phyloP scores from a whole-genome alignment of 2,329 filamentous ascomycete genomes.

The Myriosclerotinia duriaeana region DNA sequence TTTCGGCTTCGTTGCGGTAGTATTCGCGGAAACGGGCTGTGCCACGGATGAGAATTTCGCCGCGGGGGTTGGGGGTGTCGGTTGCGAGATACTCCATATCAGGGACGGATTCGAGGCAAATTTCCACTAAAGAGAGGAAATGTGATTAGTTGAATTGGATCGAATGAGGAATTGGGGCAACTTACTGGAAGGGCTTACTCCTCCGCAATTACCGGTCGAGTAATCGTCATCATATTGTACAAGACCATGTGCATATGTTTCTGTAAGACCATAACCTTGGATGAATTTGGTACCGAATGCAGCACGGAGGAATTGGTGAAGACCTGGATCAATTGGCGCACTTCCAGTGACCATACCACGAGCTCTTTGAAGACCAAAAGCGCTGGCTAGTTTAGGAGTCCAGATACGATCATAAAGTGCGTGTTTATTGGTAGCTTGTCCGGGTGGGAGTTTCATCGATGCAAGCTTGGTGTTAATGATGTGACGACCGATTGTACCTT shows the following conservation, averaged over 20 bases:
- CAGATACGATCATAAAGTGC: slow-evolving; percentile 82
- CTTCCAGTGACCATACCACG: slow-evolving; percentile 81
- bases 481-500: slow-evolving; percentile 76
- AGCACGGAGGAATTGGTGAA: slow-evolving; percentile 85
- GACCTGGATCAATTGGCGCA: slow-evolving; percentile 82
- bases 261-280: slow-evolving; percentile 92
- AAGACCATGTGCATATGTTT: slow-evolving; percentile 78
- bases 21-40: slow-evolving; percentile 82
- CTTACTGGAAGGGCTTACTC: slow-evolving; percentile 51
- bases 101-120: slow-evolving; percentile 81
- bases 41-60: slow-evolving; percentile 83
- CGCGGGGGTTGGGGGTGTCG: slow-evolving; percentile 86
- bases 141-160: not conserved
- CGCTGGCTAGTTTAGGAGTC: slow-evolving; percentile 82
- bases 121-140: slow-evolving; percentile 56
- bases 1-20: slow-evolving; percentile 87
- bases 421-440: slow-evolving; percentile 76
- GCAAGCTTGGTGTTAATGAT: slow-evolving; percentile 79
- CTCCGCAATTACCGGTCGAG: slow-evolving; percentile 77
- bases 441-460: slow-evolving; percentile 67
- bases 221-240: slow-evolving; percentile 72
- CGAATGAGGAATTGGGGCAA: not conserved
- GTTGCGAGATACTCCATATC: slow-evolving; percentile 90
- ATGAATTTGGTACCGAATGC: slow-evolving; percentile 75
- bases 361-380: slow-evolving; percentile 74